Base-by-base conservation (phyloP, 805 yeast species). In the Starmerella davenportii region DNA sequence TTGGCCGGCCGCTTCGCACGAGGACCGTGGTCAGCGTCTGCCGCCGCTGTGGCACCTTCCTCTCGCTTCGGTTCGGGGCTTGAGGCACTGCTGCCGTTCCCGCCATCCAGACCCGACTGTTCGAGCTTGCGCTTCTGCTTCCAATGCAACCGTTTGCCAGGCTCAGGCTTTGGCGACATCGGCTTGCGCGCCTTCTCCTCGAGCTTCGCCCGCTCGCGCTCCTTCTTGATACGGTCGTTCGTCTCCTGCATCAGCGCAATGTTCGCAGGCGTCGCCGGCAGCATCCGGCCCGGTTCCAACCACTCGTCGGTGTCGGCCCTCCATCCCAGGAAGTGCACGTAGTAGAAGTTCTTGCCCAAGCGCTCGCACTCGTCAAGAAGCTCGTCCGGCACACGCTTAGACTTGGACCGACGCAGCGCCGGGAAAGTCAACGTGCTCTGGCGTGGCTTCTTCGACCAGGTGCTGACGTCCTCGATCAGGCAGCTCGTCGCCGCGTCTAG, bases 231-330 rank as follows among this genome's bases (percentile, higher is more conserved):
- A 17, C 66, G 68, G 24, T 59, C 59, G 42, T 70, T 69, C 45
- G 80, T 58, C 43, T 70, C 74, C 46, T 73, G 70, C 56, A 76
- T 80, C 37, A 72, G 58, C 36, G 66, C 61, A 38, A 77, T 49
- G 51, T 79, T 82, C 46, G 77, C 93, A 23, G 72, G 76, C 36
- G 68, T 78, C 52, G 64, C 65, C 45, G 72, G 76, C 51, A 80
- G 62, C 4, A 87, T 68, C 27, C 96, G 61, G 30, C 71, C 74
- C 5, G 59, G 57, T 1, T 70, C 68, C 1, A 87, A 87, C 98
- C 98, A 87, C 57, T 87, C 98, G 54, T 87, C 96, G 94, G 95
- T 87, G 42, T 84, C 74, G 15, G 76, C 59, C 52, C 85, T 87
- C 98, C 98, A 87, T 2, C 98, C 96, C 48, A 76, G 78, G 58